Evolutionary conservation across 345 rosid species (phyloP).

Genomic region (Leavenworthia alabamica): DNA sequence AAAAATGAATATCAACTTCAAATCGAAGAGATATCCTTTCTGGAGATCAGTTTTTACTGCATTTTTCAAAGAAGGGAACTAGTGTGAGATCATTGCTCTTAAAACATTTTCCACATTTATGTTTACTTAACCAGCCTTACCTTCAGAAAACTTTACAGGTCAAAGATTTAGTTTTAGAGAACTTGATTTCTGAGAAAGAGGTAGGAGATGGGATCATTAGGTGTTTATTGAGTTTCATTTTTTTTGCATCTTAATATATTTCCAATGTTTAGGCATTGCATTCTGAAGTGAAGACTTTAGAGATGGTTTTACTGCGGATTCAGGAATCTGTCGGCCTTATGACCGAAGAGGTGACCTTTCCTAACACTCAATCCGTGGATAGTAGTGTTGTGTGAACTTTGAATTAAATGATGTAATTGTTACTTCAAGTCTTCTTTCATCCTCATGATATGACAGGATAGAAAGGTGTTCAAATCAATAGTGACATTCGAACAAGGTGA

Average conservation of each 20-base stretch:
- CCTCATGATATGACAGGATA: slow-evolving; percentile 41
- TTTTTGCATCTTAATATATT: slow-evolving; percentile 4
- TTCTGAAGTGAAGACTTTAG: slow-evolving; percentile 48
- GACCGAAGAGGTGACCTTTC: slow-evolving; percentile 57
- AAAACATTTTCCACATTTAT: slow-evolving; percentile 16
- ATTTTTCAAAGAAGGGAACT: background rate
- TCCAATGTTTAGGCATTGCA: slow-evolving; percentile 44
- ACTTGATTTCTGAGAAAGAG: slow-evolving; percentile 62
- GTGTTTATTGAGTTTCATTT: slow-evolving; percentile 1
- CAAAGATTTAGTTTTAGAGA: slow-evolving; percentile 56
- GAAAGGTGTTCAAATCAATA: slow-evolving; percentile 38
- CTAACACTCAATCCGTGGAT: slow-evolving; percentile 1
- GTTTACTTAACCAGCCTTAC: slow-evolving; percentile 57
- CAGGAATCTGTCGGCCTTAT: slow-evolving; percentile 48
- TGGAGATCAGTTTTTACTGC: background rate
- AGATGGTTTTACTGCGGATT: slow-evolving; percentile 48
- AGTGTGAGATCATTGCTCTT: slow-evolving; percentile 12
- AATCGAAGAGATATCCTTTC: slow-evolving; percentile 65
- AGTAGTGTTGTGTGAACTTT: background rate
- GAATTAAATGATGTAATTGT: background rate
- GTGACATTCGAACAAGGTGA: slow-evolving; percentile 37
- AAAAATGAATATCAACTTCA: slow-evolving; percentile 37
- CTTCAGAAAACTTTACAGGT: slow-evolving; percentile 55
- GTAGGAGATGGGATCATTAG: slow-evolving; percentile 31
- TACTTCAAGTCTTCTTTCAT: slow-evolving; percentile 3